Conservation (phyloP, 176 grass and related monocot species). For the Pontederia crassipes region DNA sequence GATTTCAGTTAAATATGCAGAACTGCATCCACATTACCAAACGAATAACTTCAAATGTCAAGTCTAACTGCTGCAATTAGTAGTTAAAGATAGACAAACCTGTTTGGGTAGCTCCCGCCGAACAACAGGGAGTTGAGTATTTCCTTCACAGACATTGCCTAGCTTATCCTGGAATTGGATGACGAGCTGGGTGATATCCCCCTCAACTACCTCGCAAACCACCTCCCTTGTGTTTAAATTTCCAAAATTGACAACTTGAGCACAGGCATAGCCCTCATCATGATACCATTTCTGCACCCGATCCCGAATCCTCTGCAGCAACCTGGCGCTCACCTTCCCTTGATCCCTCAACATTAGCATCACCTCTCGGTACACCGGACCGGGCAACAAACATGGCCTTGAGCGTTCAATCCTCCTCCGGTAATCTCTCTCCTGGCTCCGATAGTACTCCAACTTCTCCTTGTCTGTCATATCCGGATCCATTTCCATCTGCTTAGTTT, state of each 20-base stretch:
- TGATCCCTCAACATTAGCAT: conserved; percentile 63
- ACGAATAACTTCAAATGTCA: not conserved
- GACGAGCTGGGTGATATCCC: conserved; percentile 73
- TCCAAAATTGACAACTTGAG: conserved; percentile 86
- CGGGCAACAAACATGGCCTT: conserved; percentile 55
- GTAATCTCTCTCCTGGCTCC: conserved; percentile 84
- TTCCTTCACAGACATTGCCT: conserved; percentile 77
- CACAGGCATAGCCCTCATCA: conserved; percentile 85
- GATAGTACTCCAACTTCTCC: conserved; percentile 88
- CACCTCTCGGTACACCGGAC: conserved; percentile 55
- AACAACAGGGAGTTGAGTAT: conserved; percentile 64
- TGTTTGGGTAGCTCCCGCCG: conserved; percentile 63
- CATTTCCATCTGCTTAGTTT: conserved; percentile 63
- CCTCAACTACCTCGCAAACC: conserved; percentile 87
- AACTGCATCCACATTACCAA: not conserved
- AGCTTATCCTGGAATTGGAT: conserved; percentile 95
- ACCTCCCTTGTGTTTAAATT: conserved; percentile 90
- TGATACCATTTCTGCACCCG: conserved; percentile 91
- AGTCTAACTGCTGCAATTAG: not conserved
- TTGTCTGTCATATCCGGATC: conserved; percentile 91
- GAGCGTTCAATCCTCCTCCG: conserved; percentile 55
- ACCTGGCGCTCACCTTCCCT: conserved; percentile 68
- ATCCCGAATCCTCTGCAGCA: conserved; percentile 90
- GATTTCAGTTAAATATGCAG: no score
- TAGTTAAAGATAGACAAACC: conserved; percentile 24